Base-by-base conservation (phyloP, 148 eudicot species). In the Chenopodium berlandieri region DNA sequence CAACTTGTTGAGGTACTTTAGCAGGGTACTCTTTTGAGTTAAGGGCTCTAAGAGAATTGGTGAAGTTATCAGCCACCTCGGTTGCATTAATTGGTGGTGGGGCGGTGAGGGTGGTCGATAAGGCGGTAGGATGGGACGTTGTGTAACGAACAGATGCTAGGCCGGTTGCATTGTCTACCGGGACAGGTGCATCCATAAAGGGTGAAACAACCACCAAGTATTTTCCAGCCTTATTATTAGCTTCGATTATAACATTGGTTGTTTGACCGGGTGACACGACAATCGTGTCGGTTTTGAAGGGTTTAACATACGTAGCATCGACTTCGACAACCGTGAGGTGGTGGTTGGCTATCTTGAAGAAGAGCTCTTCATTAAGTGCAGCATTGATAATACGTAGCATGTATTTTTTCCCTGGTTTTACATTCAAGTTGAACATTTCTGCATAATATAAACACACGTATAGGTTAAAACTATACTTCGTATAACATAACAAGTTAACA, bases 241-340 rank as follows among this genome's bases (percentile, higher is more conserved):
- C 86, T 22, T 81, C 70, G 17, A 91, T n/a, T 13, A 91, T 83
- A 23, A 80, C 90, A 63, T 90, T 90, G 22, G 90, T 91, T 80
- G 93, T 91, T 75, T 89, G 93, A 17, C 93, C 93, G 0, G 93
- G 93, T 7, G 90, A 86, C 47, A 89, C 79, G 5, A 91, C 69
- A 40, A 91, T 79, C 9, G 91, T 85, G 68, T 86, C 84, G 0
- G 89, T 86, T 7, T 65, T 70, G 73, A 89, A 83, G 12, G 91
- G 93, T 25, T 91, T 91, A 0, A 89, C 88, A 31, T 91, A 91
- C 17, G 89, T 62, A 34, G 93, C 93, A 32, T 91, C 93, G 13
- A 89, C 89, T 79, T 79, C 81, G 5, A 79, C 81, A 4, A 79
- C 81, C 5, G 81, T 79, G 20, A 79, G 75, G 37, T 69, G 31